These are phyloP conservation scores for Ceraceosorus bombacis DNA, from an alignment of 1,284 basidiomycete species.

Conservation along the genomic window DNA sequence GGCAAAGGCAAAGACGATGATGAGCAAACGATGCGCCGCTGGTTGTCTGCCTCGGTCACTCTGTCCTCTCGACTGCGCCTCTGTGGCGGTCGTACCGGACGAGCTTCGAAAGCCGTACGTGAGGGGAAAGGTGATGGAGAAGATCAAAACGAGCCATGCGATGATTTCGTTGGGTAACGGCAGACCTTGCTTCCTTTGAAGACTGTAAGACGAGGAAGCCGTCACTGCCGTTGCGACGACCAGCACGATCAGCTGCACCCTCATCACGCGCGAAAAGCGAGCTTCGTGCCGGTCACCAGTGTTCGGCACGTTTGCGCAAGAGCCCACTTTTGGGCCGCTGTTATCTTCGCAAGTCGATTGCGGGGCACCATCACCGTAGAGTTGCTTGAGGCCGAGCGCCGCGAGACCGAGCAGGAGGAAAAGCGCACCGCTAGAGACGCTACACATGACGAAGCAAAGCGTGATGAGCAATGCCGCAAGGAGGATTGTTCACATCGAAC, in stretches of 20 bases:
- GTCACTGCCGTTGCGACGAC: slow-evolving; percentile 53
- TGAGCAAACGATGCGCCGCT: slow-evolving; percentile 37
- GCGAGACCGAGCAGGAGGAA: slow-evolving; percentile 19
- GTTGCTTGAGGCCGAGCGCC: no score
- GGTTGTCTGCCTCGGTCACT: slow-evolving; percentile 18
- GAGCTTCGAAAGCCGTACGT: slow-evolving; percentile 27
- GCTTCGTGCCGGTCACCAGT: background rate
- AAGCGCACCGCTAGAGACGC: slow-evolving; percentile 8
- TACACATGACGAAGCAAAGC: slow-evolving; percentile 23
- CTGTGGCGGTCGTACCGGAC: background rate
- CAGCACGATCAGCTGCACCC: slow-evolving; percentile 48
- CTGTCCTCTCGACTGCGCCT: background rate
- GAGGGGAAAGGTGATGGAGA: slow-evolving; percentile 28
- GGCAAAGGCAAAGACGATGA: slow-evolving; percentile 56
- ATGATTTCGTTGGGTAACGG: slow-evolving; percentile 59
- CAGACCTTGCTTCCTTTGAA: slow-evolving; percentile 64
- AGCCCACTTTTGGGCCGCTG: slow-evolving; percentile 3
- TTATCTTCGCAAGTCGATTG: background rate
- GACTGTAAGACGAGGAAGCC: slow-evolving; percentile 56
- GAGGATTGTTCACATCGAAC: no score
- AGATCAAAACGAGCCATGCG: slow-evolving; percentile 61
- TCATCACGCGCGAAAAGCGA: slow-evolving; percentile 25
- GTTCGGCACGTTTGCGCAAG: slow-evolving; percentile 11
- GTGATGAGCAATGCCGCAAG: slow-evolving; percentile 16
- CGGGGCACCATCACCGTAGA: background rate